A percentile compares a stretch with the other conserved stretches of the same genome.
These are phyloP conservation scores for Cystobasidium slooffiae DNA, from an alignment of 1,284 basidiomycete species.

Conservation along the genomic window DNA sequence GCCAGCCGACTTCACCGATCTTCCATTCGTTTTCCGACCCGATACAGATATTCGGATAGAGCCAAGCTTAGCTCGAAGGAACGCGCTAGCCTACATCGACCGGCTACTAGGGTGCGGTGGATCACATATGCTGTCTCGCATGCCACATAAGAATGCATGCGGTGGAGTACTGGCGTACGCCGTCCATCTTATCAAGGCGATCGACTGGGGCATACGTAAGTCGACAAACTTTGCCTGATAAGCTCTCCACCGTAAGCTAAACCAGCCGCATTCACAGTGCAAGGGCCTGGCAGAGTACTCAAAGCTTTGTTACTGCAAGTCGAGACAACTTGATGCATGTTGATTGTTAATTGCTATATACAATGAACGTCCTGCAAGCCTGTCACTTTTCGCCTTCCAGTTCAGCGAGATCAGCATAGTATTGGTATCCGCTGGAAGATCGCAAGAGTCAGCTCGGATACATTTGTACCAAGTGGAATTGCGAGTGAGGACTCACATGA, in stretches of 20 bases:
- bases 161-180: slow-evolving; percentile 18
- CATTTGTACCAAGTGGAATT: background rate
- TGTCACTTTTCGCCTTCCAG: slow-evolving; percentile 16
- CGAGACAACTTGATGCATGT: background rate
- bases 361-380: background rate
- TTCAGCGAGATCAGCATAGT: slow-evolving; percentile 20
- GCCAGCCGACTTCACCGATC: slow-evolving; percentile 6
- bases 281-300: slow-evolving; percentile 19
- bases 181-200: slow-evolving; percentile 6
- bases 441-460: background rate
- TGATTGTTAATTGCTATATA: background rate
- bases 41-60: slow-evolving; percentile 5
- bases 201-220: slow-evolving; percentile 19
- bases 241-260: background rate
- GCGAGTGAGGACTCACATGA: slow-evolving; percentile 1
- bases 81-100: slow-evolving; percentile 14
- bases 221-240: background rate
- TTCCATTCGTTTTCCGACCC: slow-evolving; percentile 5
- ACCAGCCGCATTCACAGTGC: background rate
- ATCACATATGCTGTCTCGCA: background rate
- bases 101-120: slow-evolving; percentile 9
- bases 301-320: background rate
- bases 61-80: slow-evolving; percentile 18
- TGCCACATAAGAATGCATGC: slow-evolving; percentile 18
- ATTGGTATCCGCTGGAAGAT: slow-evolving; percentile 2